These are phyloP conservation scores for Gaeumannomyces tritici DNA, from an alignment of 2,329 filamentous ascomycete genomes.

Conservation along the genomic window DNA sequence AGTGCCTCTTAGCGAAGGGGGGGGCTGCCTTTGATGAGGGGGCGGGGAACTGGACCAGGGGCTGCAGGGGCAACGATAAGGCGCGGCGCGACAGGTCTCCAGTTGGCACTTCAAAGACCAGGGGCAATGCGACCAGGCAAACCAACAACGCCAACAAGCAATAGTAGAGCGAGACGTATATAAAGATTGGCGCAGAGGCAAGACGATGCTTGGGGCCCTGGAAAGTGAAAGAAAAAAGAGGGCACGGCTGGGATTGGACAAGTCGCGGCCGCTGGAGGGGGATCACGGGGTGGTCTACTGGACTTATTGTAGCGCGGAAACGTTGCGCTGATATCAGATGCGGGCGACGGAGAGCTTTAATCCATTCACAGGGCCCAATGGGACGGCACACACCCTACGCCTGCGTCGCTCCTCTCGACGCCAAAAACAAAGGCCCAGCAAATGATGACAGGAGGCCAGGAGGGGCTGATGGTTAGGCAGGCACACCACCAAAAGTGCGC, in stretches of 20 bases:
- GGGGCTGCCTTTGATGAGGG: not conserved
- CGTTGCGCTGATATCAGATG: not conserved
- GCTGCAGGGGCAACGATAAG: not conserved
- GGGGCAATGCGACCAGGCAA: not conserved
- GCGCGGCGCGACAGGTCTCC: too few species aligned
- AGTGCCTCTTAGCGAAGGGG: not conserved
- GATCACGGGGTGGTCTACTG: not conserved
- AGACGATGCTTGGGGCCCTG: too few species aligned
- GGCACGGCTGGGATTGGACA: not conserved
- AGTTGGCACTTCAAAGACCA: not conserved
- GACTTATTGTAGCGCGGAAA: not conserved
- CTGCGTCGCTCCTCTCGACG: not conserved
- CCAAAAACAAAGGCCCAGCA: too few species aligned
- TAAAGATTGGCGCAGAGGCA: not conserved
- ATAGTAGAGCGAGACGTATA: not conserved
- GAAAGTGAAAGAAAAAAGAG: too few species aligned
- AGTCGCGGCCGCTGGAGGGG: not conserved
- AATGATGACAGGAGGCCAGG: not conserved
- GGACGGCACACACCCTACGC: too few species aligned
- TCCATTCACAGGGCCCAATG: not conserved
- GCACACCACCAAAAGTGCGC: too few species aligned
- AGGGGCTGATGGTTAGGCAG: not conserved
- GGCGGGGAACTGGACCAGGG: not conserved
- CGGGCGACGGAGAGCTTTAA: not conserved
- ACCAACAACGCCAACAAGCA: not conserved